These are phyloP conservation scores for Ceratocystis papillata DNA, from an alignment of 2,329 filamentous ascomycete species.

Conservation along the genomic window DNA sequence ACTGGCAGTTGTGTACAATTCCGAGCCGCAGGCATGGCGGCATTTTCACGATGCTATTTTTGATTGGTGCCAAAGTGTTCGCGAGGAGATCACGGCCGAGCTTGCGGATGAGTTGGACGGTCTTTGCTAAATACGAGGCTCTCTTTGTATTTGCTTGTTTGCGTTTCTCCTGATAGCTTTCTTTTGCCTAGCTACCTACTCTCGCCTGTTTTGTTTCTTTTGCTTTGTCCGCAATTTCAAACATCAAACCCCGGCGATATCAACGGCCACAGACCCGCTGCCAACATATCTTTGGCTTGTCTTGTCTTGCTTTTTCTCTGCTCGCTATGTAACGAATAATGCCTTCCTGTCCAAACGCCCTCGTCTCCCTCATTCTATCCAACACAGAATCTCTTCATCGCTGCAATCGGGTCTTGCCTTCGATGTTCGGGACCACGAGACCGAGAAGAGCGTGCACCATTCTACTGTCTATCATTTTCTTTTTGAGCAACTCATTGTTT, in stretches of 20 bases:
- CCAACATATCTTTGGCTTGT: no score
- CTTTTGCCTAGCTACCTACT: background rate
- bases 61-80: conserved; percentile 70
- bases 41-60: conserved; percentile 75
- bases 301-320: no score
- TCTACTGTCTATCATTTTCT: background rate
- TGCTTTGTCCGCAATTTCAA: no score
- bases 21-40: conserved; percentile 57
- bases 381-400: no score
- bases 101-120: conserved; percentile 28
- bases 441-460: background rate
- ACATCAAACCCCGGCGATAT: no score
- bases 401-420: no score
- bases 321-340: no score
- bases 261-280: no score
- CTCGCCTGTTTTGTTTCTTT: no score
- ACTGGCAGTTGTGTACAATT: conserved; percentile 72
- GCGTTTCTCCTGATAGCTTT: background rate
- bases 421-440: background rate
- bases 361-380: no score
- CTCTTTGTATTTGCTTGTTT: background rate
- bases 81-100: conserved; percentile 72
- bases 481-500: conserved; percentile 6
- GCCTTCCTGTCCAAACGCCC: no score
- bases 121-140: background rate